phyloP scores from a whole-genome alignment of 1,284 basidiomycete species.

The Trichosporon sp. region DNA sequence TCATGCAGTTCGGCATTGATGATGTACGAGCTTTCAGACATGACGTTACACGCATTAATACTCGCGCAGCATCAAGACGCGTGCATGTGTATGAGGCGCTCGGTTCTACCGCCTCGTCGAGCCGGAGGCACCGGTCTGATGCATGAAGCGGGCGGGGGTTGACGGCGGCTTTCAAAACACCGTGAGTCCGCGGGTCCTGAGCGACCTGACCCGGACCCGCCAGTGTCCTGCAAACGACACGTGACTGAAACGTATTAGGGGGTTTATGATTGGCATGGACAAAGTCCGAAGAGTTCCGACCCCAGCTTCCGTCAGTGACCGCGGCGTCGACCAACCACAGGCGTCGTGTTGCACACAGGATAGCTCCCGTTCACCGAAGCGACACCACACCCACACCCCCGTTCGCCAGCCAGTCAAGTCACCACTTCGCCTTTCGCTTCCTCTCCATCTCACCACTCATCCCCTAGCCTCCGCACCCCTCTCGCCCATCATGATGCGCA shows the following conservation, averaged over 20 bases:
- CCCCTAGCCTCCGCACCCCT: neutral
- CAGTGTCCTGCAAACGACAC: neutral
- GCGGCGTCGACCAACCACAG: constrained; percentile 7
- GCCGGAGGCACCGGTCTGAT: neutral
- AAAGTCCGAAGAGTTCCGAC: constrained; percentile 13
- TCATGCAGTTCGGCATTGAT: no score
- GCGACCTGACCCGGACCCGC: neutral
- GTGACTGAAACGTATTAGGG: constrained; percentile 3
- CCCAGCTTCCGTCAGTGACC: constrained; percentile 3
- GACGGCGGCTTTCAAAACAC: constrained; percentile 19
- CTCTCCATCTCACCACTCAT: constrained; percentile 25
- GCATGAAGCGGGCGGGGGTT: neutral
- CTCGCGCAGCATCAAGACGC: neutral
- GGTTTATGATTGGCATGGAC: neutral
- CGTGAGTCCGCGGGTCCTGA: neutral
- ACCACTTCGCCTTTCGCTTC: constrained; percentile 17
- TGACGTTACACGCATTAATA: no score
- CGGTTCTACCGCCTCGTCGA: neutral
- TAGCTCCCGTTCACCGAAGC: constrained; percentile 6
- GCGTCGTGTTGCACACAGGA: constrained; percentile 1
- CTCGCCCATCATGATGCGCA: constrained; percentile 31
- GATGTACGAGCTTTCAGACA: no score
- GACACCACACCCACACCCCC: neutral
- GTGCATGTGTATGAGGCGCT: neutral
- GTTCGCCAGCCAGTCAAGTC: constrained; percentile 5